phyloP scores from a whole-genome alignment of 352 stramenopile species.

The Pseudoperonospora humuli region DNA sequence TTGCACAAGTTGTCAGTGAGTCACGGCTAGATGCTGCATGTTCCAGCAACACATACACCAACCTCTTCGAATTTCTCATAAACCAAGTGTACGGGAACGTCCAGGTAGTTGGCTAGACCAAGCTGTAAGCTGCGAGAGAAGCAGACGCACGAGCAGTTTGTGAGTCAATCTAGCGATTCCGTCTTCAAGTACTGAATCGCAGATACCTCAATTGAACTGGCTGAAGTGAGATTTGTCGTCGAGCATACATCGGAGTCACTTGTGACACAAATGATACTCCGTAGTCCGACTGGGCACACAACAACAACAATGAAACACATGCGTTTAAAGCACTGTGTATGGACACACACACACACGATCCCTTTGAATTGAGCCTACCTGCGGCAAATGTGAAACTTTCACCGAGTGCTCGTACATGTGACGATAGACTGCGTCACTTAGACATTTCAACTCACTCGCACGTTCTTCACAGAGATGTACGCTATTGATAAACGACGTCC shows the following conservation, averaged over 20 bases:
- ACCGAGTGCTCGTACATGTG: conserved; percentile 72
- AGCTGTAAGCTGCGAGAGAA: conserved; percentile 49
- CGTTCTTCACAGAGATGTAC: conserved; percentile 53
- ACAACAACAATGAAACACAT: neutral
- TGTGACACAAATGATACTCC: conserved; percentile 70
- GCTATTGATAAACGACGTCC: conserved; percentile 52
- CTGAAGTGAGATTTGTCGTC: conserved; percentile 56
- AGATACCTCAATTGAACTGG: conserved; percentile 73
- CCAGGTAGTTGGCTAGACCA: conserved; percentile 60
- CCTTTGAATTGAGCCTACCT: conserved; percentile 31
- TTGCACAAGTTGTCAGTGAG: conserved; percentile 1
- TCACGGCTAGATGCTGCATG: neutral
- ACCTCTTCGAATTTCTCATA: conserved; percentile 78
- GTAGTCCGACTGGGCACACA: conserved; percentile 59
- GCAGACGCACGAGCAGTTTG: neutral
- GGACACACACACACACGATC: neutral
- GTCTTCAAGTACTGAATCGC: neutral
- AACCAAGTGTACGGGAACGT: conserved; percentile 53
- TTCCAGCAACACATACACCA: neutral
- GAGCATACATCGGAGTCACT: conserved; percentile 40
- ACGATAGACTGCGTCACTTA: conserved; percentile 69
- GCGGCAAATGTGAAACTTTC: conserved; percentile 66
- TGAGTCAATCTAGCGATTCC: neutral
- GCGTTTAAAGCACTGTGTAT: neutral
- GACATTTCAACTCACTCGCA: conserved; percentile 43